Percentiles rank a stretch among this genome's conserved stretches.
Evolutionary conservation across 202 grass and related monocot species (phyloP).

Genomic region (Hordeum pubiflorum): DNA sequence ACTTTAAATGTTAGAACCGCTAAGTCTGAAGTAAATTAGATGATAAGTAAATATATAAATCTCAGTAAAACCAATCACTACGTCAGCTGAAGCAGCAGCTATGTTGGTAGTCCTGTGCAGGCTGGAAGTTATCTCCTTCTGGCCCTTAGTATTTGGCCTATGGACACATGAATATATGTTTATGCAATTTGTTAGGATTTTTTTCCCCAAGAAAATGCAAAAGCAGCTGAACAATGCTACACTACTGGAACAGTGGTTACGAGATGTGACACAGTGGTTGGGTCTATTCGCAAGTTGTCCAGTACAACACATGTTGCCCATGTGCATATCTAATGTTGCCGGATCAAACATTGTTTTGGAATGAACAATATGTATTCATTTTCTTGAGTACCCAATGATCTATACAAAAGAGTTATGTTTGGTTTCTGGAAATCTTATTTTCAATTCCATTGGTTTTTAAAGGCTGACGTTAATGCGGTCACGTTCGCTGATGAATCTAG

Average conservation of each 20-base stretch:
- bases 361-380: background rate
- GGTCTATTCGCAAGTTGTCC: background rate
- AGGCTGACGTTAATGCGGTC: slow-evolving; percentile 84
- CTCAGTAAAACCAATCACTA: background rate
- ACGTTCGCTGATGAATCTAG: slow-evolving; percentile 81
- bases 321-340: background rate
- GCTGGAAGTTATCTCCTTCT: background rate
- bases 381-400: background rate
- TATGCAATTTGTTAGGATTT: background rate
- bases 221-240: background rate
- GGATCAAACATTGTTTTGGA: background rate
- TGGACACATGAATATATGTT: background rate
- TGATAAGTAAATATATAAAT: background rate
- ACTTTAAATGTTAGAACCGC: background rate
- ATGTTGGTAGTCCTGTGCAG: background rate
- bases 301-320: background rate
- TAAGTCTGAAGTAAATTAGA: background rate
- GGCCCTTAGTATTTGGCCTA: background rate
- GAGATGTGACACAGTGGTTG: background rate
- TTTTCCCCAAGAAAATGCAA: background rate
- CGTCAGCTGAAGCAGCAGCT: background rate
- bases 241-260: background rate
- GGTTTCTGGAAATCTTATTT: slow-evolving; percentile 14
- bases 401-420: background rate
- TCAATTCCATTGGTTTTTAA: slow-evolving; percentile 12